Conservation (phyloP, 2,329 filamentous ascomycete species). For the Mollisia scopiformis region DNA sequence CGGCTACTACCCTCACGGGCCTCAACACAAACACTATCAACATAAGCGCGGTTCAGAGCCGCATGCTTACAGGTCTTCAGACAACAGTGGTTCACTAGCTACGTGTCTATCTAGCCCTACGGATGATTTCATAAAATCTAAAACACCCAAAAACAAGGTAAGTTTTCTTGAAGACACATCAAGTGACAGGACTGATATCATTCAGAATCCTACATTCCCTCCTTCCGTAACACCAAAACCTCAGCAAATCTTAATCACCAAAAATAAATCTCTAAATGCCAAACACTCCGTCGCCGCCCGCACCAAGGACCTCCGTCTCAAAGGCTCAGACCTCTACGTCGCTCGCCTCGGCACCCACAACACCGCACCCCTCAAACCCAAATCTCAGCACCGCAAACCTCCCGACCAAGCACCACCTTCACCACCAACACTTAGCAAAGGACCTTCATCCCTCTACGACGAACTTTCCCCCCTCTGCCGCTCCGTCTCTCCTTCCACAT, state of each 20-base stretch:
- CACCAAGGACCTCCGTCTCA: conserved; percentile 48
- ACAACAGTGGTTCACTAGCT: neutral
- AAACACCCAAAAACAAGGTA: conserved; percentile 19
- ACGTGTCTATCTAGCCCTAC: conserved; percentile 9
- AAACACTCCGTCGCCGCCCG: conserved; percentile 39
- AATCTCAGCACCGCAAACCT: neutral
- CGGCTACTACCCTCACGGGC: conserved; percentile 30
- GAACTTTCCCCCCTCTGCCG: conserved; percentile 41
- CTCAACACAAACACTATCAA: conserved; percentile 29
- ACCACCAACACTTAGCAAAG: neutral
- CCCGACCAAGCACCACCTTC: neutral
- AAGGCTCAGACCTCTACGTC: conserved; percentile 55
- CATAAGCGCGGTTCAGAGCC: conserved; percentile 22
- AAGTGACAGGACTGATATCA: neutral
- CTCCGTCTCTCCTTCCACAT: conserved; percentile 15
- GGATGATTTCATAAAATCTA: conserved; percentile 9
- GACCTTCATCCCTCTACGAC: conserved; percentile 47
- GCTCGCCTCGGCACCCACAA: conserved; percentile 41
- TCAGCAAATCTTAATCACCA: conserved; percentile 25
- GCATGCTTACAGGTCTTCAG: conserved; percentile 5
- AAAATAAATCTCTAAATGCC: conserved; percentile 23
- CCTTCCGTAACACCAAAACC: conserved; percentile 7
- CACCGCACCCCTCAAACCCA: conserved; percentile 3
- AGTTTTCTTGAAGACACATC: neutral
- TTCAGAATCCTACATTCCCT: conserved; percentile 12